Base-by-base conservation (phyloP, 2,329 filamentous ascomycete genomes). In the Exophiala sp. region DNA sequence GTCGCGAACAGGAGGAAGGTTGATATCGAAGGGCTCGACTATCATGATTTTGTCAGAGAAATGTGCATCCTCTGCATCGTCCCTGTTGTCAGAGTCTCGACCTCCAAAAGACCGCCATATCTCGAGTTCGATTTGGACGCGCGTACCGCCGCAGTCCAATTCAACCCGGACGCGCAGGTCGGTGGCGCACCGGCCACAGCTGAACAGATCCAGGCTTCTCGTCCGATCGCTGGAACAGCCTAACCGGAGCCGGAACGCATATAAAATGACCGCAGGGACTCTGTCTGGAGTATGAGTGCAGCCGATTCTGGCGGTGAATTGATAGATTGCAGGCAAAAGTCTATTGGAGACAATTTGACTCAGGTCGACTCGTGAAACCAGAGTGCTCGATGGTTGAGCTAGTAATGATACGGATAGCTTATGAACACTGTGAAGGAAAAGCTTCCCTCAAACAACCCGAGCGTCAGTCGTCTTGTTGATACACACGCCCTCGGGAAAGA, bases 101-200 rank as follows among this genome's bases (percentile, higher is more conserved):
- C 41, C 42, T 45, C 48, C 48, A 23, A 50, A 41, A 41, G 42
- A 46, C 42, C 41, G 41, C 48, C 42, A 50, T 41, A 41, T 50
- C 40, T 50, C 42, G n/a, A 50, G 22, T 50, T 50, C 48, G 46
- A 50, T 50, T 41, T 50, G 42, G 42, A 46, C 42, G 48, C 41
- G 13, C 32, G 42, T 50, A 46, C 42, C 42, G 24, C 24, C 48
- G 42, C 48, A 39, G n/a, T 50, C 48, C 13, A 50, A 34, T 41
- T 50, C 42, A 41, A 50, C 48, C 18, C 48, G 42, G 41, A 50
- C 48, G 40, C 48, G 47, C 16, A 50, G 41, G 41, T 50, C 47
- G 47, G 41, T 50, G 47, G 47, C 47, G 41, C 47, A 50, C 22
- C 16, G 13, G 39, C 41, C 32, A 30, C 47, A 40, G 41, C 30